Percentiles rank a stretch among this genome's conserved stretches.
Conservation (phyloP, 129 eudicot species). For the Flaveria linearis region DNA sequence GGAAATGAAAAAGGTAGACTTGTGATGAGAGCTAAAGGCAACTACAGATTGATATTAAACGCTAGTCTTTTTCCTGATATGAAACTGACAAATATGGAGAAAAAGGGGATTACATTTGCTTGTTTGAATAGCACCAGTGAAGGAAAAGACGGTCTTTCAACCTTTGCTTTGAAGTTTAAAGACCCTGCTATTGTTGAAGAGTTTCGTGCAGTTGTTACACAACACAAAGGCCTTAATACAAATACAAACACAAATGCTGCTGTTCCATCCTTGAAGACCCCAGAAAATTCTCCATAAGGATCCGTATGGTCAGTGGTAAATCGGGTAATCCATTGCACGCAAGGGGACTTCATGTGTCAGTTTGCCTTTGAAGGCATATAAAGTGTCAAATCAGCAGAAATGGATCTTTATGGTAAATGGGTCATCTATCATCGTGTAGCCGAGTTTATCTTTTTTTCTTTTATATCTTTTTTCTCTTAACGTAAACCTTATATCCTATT, state of each 20-base stretch:
- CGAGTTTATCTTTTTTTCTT: not conserved
- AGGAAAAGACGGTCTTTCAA: conserved; percentile 67
- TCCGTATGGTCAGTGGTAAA: conserved; percentile 34
- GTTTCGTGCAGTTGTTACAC: conserved; percentile 54
- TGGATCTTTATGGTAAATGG: conserved; percentile 7
- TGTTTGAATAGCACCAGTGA: conserved; percentile 76
- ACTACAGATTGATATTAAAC: conserved; percentile 73
- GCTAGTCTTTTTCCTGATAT: conserved; percentile 79
- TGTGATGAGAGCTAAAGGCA: conserved; percentile 88
- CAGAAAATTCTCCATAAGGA: conserved; percentile 75
- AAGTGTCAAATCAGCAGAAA: not conserved
- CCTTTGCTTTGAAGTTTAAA: conserved; percentile 82
- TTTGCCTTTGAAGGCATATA: conserved; percentile 12
- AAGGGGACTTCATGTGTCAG: not conserved
- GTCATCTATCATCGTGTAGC: conserved; percentile 15
- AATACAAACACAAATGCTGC: conserved; percentile 26
- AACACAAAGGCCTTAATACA: conserved; percentile 52
- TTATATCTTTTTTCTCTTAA: not conserved
- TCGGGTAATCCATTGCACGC: not conserved
- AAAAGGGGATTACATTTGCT: conserved; percentile 89
- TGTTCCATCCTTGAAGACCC: conserved; percentile 52
- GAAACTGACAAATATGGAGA: conserved; percentile 94
- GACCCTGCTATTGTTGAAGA: conserved; percentile 67
- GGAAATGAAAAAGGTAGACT: conserved; percentile 74
- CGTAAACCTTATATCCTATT: conserved; percentile 23